Percentiles rank a stretch among this genome's conserved stretches.
These are phyloP conservation scores for Tricholoma bakamatsutake DNA, from an alignment of 768 basidiomycete genomes.

Conservation along the genomic window DNA sequence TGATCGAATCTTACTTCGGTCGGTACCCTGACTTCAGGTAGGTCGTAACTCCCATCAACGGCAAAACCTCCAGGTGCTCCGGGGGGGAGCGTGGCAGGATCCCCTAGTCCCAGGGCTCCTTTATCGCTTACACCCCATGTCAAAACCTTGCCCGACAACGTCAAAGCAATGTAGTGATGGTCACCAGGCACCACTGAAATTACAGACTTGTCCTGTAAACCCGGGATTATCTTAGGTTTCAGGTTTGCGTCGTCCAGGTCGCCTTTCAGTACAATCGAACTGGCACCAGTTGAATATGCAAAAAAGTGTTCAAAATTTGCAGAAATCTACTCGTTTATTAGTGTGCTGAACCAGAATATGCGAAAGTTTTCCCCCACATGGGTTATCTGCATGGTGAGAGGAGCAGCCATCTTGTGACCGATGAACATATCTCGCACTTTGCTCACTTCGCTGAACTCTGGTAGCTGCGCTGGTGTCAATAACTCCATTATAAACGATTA, in stretches of 20 bases:
- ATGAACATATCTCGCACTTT: constrained; percentile 31
- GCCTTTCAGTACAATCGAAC: constrained; percentile 74
- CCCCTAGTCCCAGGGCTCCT: constrained; percentile 85
- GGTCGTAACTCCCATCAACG: constrained; percentile 27
- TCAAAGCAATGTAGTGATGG: constrained; percentile 87
- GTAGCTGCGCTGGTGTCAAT: constrained; percentile 42
- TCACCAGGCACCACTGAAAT: constrained; percentile 91
- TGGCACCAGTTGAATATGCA: constrained; percentile 67
- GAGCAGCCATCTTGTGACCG: constrained; percentile 22
- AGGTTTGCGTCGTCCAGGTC: constrained; percentile 34
- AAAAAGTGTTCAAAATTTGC: constrained; percentile 81
- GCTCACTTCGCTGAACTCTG: constrained; percentile 62
- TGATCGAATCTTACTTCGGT: constrained; percentile 71
- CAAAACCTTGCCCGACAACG: constrained; percentile 63
- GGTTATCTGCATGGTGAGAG: constrained; percentile 56
- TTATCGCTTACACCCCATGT: constrained; percentile 77
- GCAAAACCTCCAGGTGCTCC: constrained; percentile 60
- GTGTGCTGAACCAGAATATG: background rate
- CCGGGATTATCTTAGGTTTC: constrained; percentile 59
- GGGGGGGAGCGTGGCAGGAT: constrained; percentile 47
- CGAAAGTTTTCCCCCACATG: constrained; percentile 49
- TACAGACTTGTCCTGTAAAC: constrained; percentile 68
- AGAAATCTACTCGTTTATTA: constrained; percentile 54
- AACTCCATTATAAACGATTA: background rate
- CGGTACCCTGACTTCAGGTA: constrained; percentile 50